phyloP scores from a whole-genome alignment of 108 stramenopile genomes.

The Mediolabrus comicus region DNA sequence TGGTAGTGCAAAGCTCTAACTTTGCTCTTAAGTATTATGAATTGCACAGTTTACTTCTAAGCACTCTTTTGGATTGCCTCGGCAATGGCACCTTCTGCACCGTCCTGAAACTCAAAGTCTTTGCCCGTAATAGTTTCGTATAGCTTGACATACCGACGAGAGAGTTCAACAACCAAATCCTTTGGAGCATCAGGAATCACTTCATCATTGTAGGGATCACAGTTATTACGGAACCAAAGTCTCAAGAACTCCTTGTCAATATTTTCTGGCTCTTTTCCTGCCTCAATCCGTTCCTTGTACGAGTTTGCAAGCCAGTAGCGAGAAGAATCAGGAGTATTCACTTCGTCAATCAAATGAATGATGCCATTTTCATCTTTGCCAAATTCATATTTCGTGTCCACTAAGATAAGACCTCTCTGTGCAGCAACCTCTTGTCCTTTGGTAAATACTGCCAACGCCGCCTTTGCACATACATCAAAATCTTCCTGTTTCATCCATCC shows the following conservation, averaged over 20 bases:
- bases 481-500: slow-evolving; percentile 89
- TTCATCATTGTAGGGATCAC: slow-evolving; percentile 97
- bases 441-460: slow-evolving; percentile 77
- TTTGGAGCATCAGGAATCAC: slow-evolving; percentile 93
- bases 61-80: slow-evolving; percentile 54
- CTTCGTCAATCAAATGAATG: slow-evolving; percentile 95
- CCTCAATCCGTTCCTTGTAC: slow-evolving; percentile 80
- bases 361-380: slow-evolving; percentile 83
- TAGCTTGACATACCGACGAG: slow-evolving; percentile 92
- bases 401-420: slow-evolving; percentile 91
- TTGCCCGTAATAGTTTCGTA: slow-evolving; percentile 97
- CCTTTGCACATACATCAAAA: slow-evolving; percentile 76
- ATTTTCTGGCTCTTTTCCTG: slow-evolving; percentile 95
- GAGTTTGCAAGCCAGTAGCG: slow-evolving; percentile 95
- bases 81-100: slow-evolving; percentile 58
- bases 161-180: slow-evolving; percentile 93
- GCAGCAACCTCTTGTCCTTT: slow-evolving; percentile 87
- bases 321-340: slow-evolving; percentile 98
- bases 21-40: neutral
- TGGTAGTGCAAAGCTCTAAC: slow-evolving; percentile 1
- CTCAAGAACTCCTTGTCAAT: slow-evolving; percentile 99
- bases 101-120: slow-evolving; percentile 69
- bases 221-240: slow-evolving; percentile 94
- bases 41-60: slow-evolving; percentile 7
- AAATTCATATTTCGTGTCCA: slow-evolving; percentile 99